A percentile compares a stretch with the other conserved stretches of the same genome.
These are phyloP conservation scores for Grosmannia huntii DNA, from an alignment of 2,329 filamentous ascomycete species.

Conservation along the genomic window DNA sequence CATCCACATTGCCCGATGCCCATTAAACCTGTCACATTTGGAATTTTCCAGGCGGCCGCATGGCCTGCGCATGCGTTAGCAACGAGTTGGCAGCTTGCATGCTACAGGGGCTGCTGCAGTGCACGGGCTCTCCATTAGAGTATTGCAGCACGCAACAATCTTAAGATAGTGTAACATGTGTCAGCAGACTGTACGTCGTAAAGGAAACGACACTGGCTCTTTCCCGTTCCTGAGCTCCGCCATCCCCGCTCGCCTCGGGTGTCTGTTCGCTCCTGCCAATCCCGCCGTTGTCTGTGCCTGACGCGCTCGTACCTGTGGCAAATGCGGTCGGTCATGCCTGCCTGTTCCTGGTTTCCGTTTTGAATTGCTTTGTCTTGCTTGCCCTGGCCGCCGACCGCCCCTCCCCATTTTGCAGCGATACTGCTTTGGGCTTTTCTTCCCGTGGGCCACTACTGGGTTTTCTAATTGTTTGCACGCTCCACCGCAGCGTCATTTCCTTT, in stretches of 20 bases:
- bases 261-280: background rate
- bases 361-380: background rate
- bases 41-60: background rate
- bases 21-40: background rate
- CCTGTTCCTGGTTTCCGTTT: background rate
- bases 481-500: background rate
- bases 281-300: background rate
- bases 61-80: too few species aligned
- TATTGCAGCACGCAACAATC: background rate
- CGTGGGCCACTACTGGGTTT: background rate
- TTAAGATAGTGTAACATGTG: too few species aligned
- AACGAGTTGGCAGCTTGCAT: background rate
- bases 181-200: too few species aligned
- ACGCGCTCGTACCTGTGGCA: background rate
- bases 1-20: background rate
- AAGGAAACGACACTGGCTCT: too few species aligned
- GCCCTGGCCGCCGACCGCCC: background rate
- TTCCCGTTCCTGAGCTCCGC: background rate
- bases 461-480: too few species aligned
- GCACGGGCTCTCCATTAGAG: background rate
- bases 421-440: background rate
- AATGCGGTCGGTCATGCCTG: background rate
- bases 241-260: background rate
- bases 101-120: background rate
- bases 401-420: background rate